Evolutionary conservation across 139 green algal genomes (phyloP).

Genomic region (Dunaliella sp.): DNA sequence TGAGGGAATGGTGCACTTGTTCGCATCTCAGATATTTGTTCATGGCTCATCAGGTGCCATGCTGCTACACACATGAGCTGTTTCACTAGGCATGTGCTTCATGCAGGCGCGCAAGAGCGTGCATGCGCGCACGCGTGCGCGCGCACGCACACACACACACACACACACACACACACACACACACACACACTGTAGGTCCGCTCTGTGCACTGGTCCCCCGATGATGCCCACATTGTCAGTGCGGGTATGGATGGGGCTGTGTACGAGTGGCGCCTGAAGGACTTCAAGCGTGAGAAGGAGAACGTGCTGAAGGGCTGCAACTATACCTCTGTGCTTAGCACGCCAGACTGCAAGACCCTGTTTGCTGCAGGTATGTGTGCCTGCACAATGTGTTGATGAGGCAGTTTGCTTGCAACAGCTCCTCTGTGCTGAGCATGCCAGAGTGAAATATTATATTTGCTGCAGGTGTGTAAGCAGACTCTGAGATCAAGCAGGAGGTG

Average conservation of each 20-base stretch:
- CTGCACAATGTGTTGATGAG: too few relatives aligned
- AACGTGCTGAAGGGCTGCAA: constrained; percentile 64
- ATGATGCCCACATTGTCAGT: constrained; percentile 72
- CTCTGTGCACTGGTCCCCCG: constrained; percentile 64
- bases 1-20: too few relatives aligned
- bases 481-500: too few relatives aligned
- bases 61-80: too few relatives aligned
- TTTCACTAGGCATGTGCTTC: too few relatives aligned
- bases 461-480: too few relatives aligned
- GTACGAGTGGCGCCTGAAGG: constrained; percentile 87
- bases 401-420: too few relatives aligned
- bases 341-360: constrained; percentile 63
- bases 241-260: constrained; percentile 83
- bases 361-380: constrained; percentile 42
- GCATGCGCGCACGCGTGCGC: background rate
- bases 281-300: constrained; percentile 71
- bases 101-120: too few relatives aligned
- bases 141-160: background rate
- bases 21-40: too few relatives aligned
- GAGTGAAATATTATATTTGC: too few relatives aligned
- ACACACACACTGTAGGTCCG: constrained; percentile 50
- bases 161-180: background rate
- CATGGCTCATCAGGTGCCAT: too few relatives aligned
- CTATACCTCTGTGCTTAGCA: constrained; percentile 65
- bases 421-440: too few relatives aligned